Evolutionary conservation across 2,329 filamentous ascomycete species (phyloP).

Genomic region (Macrophomina tecta): DNA sequence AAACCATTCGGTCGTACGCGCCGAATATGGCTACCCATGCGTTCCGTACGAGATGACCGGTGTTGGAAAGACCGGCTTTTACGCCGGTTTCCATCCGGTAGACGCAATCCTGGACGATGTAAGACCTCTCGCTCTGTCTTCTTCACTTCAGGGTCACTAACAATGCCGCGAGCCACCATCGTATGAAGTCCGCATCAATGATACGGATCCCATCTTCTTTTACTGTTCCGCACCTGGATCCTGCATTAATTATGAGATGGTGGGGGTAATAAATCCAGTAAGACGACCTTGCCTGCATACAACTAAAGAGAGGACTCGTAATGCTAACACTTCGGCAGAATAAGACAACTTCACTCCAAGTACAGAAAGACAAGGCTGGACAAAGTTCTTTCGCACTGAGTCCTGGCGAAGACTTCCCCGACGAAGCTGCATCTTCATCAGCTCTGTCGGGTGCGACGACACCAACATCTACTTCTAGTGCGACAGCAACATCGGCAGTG

Average conservation of each 20-base stretch:
- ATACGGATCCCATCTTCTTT: constrained; percentile 45
- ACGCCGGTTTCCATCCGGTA: constrained; percentile 36
- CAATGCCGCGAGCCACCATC: constrained; percentile 6
- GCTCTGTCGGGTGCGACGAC: not conserved
- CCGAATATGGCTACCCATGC: constrained; percentile 48
- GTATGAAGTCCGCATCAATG: constrained; percentile 44
- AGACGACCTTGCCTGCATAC: constrained; percentile 28
- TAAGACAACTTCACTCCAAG: constrained; percentile 15
- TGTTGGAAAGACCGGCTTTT: constrained; percentile 40
- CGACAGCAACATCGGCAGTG: not conserved
- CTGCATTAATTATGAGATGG: constrained; percentile 71
- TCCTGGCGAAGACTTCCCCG: constrained; percentile 49
- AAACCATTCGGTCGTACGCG: constrained; percentile 52
- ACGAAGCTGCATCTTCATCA: constrained; percentile 35
- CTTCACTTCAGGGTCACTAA: not conserved
- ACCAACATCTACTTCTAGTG: not conserved
- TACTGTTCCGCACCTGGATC: constrained; percentile 64
- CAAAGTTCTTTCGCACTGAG: constrained; percentile 38
- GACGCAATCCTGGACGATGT: constrained; percentile 27
- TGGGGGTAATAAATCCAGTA: constrained; percentile 76
- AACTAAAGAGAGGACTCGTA: not conserved
- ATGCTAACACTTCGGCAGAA: constrained; percentile 16
- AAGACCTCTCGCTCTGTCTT: not conserved
- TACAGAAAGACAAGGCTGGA: constrained; percentile 30
- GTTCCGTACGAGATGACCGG: constrained; percentile 44